Base-by-base conservation (phyloP, 2,329 filamentous ascomycete genomes). In the Cladosporium austrohemisphaericum region DNA sequence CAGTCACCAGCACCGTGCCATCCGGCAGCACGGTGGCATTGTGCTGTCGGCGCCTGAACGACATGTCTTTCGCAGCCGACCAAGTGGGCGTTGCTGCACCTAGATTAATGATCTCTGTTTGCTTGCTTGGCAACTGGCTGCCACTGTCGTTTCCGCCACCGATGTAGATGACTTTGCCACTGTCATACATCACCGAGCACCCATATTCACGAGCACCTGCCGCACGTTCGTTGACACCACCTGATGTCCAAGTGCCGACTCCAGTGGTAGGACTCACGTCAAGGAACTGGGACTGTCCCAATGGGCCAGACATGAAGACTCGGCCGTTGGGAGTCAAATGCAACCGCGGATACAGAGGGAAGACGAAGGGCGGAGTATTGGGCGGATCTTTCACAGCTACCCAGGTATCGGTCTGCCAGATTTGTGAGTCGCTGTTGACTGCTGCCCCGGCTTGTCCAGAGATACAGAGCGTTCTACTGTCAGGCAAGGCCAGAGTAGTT, bases 21-120 rank as follows among this genome's bases (percentile, higher is more conserved):
- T 51, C 49, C 4, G 49, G 49, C 11, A 51, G 22, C 8, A 36
- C 32, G 11, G 49, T 51, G 20, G 32, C 31, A 18, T 51, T 51
- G 49, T 51, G 49, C 22, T 51, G 49, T 16, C 49, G 49, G 11
- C 41, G 41, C 7, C 19, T 18, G 7, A 23, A 40, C n/a, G 23
- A 9, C 41, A 51, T 46, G 10, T 33, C 41, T 25, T 33, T 41
- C n/a, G 28, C 20, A 11, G 41, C 18, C 23, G 9, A 16, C 37
- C 37, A 41, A 4, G 9, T 18, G 4, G 22, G 22, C 2, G 10
- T n/a, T 9, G 4, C n/a, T 5, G 4, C 23, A 5, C 8, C 29
- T 11, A 41, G 14, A n/a, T 41, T 16, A 11, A 41, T 41, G 22
- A 28, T 28, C n/a, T 41, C 37, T 2, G 23, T 28, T 14, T 9